A percentile compares a stretch with the other conserved stretches of the same genome.
Evolutionary conservation across 2,329 filamentous ascomycete genomes (phyloP).

Genomic region (Mariannaea sp.): DNA sequence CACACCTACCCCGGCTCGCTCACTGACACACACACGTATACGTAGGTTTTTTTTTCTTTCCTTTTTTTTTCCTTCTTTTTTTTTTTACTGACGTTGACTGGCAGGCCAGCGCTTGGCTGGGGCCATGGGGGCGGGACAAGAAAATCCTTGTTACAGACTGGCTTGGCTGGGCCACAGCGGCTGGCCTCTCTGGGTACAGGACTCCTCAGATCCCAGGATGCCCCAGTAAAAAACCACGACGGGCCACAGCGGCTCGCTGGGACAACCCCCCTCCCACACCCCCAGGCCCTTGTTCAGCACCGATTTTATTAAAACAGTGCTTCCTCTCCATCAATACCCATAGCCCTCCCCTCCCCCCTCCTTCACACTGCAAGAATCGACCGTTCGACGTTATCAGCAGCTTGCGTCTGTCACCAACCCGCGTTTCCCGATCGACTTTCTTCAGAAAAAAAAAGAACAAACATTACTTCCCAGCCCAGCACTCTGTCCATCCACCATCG

Average conservation of each 20-base stretch:
- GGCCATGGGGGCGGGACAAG: slow-evolving; percentile 19
- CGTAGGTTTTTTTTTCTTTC: slow-evolving; percentile 8
- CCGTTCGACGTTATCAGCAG: slow-evolving; percentile 29
- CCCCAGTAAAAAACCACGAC: slow-evolving; percentile 10
- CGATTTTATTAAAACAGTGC: slow-evolving; percentile 40
- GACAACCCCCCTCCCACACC: slow-evolving; percentile 19
- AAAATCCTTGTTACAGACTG: slow-evolving; percentile 33
- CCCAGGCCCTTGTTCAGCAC: slow-evolving; percentile 35
- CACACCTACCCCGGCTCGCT: slow-evolving; percentile 27
- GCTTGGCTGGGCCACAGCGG: slow-evolving; percentile 14
- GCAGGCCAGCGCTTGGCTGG: neutral
- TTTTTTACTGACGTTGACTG: slow-evolving; percentile 6
- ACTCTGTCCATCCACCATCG: slow-evolving; percentile 18
- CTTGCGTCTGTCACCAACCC: slow-evolving; percentile 17
- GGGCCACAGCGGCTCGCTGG: slow-evolving; percentile 18
- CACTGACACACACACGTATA: slow-evolving; percentile 3
- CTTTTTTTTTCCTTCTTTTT: no score
- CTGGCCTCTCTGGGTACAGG: slow-evolving; percentile 5
- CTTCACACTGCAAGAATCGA: slow-evolving; percentile 32
- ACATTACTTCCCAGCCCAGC: slow-evolving; percentile 5
- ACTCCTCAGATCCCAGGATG: slow-evolving; percentile 3
- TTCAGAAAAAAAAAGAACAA: slow-evolving; percentile 15
- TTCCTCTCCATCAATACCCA: slow-evolving; percentile 37
- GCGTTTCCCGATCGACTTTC: slow-evolving; percentile 21
- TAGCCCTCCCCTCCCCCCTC: slow-evolving; percentile 36